Base-by-base conservation (phyloP, 805 yeast genomes). In the Ogataea glucozyma region DNA sequence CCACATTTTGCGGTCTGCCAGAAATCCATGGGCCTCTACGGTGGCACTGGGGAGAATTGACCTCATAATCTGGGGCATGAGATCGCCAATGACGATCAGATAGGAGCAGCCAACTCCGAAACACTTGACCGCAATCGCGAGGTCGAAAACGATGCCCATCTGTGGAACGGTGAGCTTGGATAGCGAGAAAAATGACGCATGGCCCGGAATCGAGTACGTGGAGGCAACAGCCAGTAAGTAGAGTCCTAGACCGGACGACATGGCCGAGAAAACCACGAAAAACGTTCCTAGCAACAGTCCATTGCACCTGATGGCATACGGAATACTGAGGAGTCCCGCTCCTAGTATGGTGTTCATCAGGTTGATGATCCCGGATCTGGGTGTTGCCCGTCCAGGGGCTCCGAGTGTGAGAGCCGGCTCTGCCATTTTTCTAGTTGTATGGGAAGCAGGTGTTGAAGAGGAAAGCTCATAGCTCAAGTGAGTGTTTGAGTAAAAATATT, bases 291-390 rank as follows among this genome's bases (percentile, higher is more conserved):
- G 52, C 2, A 69, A 38, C 17, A 75, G 32, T 11, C 81, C 80
- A 46, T 75, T 73, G 18, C 72, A 62, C 48, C 70, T 69, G 53
- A 82, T 73, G 1, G 87, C 88, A 58, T 69, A 82, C 0, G 90
- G 88, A 72, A 83, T 79, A 26, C 88, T 85, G 30, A 83, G 66
- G 54, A 83, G 73, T 7, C 90, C 90, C 1, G 88, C 85, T 30
- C 83, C 73, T 31, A 79, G 65, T 41, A 79, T 76, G 43, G 85
- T 79, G 58, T 79, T 77, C 50, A 78, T 60, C 35, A 79, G 60
- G 48, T 76, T 76, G 49, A 77, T 71, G 14, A 76, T 65, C 7
- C 81, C 80, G 5, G 81, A 74, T 40, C 62, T 61, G 21, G 73
- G 65, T 4, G 74, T 60, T 6, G 60, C 54, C 19, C 21, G 39